Percentiles rank a stretch among this genome's conserved stretches.
Evolutionary conservation across 805 yeast genomes (phyloP).

Genomic region (Starmerella riodocensis): DNA sequence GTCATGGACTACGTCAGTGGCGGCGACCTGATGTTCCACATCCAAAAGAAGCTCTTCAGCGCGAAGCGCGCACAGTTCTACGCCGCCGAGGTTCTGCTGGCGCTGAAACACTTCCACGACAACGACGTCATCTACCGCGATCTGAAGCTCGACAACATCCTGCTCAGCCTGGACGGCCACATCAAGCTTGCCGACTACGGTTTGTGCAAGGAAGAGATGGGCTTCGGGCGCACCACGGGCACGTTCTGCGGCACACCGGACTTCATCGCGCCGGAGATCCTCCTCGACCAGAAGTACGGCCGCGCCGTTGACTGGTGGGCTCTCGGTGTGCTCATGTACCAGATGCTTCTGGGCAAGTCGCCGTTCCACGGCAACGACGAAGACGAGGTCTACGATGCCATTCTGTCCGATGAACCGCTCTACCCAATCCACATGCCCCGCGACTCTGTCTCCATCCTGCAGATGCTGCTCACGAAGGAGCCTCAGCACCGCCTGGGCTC

Average conservation of each 20-base stretch:
- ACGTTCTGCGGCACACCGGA: conserved; percentile 99
- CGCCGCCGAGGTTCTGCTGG: conserved; percentile 90
- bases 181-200: conserved; percentile 97
- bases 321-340: conserved; percentile 88
- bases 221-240: conserved; percentile 55
- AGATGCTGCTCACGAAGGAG: conserved; percentile 80
- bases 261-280: conserved; percentile 97
- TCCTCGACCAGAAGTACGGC: conserved; percentile 83
- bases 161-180: conserved; percentile 82
- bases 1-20: conserved; percentile 98
- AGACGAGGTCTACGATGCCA: conserved; percentile 94
- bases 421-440: conserved; percentile 97
- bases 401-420: conserved; percentile 87
- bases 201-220: conserved; percentile 86
- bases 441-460: conserved; percentile 87
- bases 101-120: conserved; percentile 84
- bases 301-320: conserved; percentile 99
- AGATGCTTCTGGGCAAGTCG: conserved; percentile 90
- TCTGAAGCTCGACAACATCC: conserved; percentile 84
- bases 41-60: conserved; percentile 80
- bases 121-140: conserved; percentile 94
- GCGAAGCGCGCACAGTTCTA: conserved; percentile 89
- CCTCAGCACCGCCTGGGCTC: conserved; percentile 75
- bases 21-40: conserved; percentile 99
- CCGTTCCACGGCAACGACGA: conserved; percentile 97